A percentile compares a stretch with the other conserved stretches of the same genome.
Evolutionary conservation across 495 filamentous ascomycete species (phyloP).

Genomic region (Staphylotrichum longicolle): DNA sequence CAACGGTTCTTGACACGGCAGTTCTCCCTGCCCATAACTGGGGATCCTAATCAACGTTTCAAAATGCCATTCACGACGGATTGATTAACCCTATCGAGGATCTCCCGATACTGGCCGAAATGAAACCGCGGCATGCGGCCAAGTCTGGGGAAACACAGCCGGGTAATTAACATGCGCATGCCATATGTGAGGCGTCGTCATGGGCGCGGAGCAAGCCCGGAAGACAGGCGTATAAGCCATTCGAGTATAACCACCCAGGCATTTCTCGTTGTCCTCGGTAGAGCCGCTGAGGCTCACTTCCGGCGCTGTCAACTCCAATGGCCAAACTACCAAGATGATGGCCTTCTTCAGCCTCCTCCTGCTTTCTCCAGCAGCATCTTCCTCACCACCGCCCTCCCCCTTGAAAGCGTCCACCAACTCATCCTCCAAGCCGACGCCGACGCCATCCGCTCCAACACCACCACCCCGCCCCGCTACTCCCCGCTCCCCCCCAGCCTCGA

Average conservation of each 20-base stretch:
- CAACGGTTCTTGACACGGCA: neutral
- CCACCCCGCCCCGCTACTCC: neutral
- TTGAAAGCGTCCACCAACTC: neutral
- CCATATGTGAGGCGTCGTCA: conserved; percentile 3
- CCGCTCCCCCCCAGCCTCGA: conserved; percentile 28
- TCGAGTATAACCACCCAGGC: no score
- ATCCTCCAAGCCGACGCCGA: conserved; percentile 7
- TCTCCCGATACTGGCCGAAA: neutral
- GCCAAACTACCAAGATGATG: neutral
- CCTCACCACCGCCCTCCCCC: neutral
- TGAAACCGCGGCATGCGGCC: neutral
- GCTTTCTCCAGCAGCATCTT: neutral
- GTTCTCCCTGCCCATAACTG: conserved; percentile 4
- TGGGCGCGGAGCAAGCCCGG: neutral
- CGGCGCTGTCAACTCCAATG: no score
- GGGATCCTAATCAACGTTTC: conserved; percentile 4
- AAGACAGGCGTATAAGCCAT: neutral
- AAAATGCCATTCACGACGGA: neutral
- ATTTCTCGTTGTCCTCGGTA: no score
- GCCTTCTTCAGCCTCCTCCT: neutral
- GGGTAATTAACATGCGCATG: conserved; percentile 6
- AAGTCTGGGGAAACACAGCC: neutral
- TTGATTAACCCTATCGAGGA: neutral
- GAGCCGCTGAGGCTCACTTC: no score
- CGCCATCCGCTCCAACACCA: neutral